Evolutionary conservation across 495 filamentous ascomycete genomes (phyloP), one percentile per base, ranked within the genome.

Genomic region (Penicillium pancosmium): DNA sequence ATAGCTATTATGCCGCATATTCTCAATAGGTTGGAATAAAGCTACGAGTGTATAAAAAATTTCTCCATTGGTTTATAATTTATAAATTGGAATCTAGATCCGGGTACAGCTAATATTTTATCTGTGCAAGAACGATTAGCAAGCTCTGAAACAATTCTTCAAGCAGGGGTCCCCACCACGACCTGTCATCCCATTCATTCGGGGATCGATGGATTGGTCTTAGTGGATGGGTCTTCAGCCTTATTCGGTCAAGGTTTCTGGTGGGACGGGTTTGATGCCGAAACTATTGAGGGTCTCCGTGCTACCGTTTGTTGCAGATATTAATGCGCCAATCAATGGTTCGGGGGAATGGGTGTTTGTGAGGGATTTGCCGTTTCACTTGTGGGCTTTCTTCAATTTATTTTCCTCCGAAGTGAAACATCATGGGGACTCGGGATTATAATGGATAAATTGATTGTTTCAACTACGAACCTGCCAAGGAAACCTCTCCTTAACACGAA

Each of bases 291-390:
- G 16, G 16, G 2, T 5, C 1, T 44, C 41, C 41, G 41, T 16
- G n/a, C 15, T 16, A 44, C 3, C 9, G 8, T 3, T 13, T 5
- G 16, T n/a, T 18, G 13, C 15, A 49, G 57, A n/a, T 13, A 52
- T 61, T 57, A 57, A 64, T 49, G 58, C 60, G 18, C 49, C 62
- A 57, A 64, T 57, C 46, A 57, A n/a, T 11, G 11, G 16, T 44
- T 16, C 15, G 19, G 46, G 21, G 46, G 5, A 18, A 5, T 16
- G 13, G 19, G 46, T 33, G 25, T 35, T 33, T 13, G 35, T 38
- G 41, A 51, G 23, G 33, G 16, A 11, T 10, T n/a, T 13, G 13
- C 36, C 23, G 38, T 57, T 64, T 61, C 44, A 64, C 23, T 48
- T 21, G 54, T 33, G 18, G 43, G 10, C 15, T 7, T 46, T 46